Evolutionary conservation across 176 grass and related monocot species (phyloP).

Genomic region (Saccharum officinarum): DNA sequence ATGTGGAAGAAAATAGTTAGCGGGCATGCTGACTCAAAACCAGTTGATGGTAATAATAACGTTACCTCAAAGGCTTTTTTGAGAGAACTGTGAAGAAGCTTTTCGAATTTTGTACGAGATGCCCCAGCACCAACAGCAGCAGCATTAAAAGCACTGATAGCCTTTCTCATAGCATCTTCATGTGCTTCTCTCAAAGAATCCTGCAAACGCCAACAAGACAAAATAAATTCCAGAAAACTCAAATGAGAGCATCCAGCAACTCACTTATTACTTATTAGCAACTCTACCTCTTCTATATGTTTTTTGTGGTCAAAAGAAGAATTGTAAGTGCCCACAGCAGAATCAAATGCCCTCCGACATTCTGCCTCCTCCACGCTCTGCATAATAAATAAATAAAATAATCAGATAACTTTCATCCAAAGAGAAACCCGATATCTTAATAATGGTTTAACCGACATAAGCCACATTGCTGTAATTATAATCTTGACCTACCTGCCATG

Average conservation of each 20-base stretch:
- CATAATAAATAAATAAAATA: conserved; percentile 24
- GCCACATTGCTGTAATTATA: background rate
- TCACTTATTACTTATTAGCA: conserved; percentile 37
- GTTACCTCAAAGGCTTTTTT: conserved; percentile 85
- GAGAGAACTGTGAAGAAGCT: conserved; percentile 78
- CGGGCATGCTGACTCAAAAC: background rate
- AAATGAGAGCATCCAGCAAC: conserved; percentile 6
- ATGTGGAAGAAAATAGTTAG: background rate
- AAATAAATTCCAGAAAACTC: conserved; percentile 1
- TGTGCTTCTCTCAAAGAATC: conserved; percentile 74
- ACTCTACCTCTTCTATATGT: conserved; percentile 72
- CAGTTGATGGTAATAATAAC: background rate
- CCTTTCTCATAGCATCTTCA: conserved; percentile 74
- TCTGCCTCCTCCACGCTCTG: conserved; percentile 97
- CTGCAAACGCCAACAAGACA: conserved; percentile 38
- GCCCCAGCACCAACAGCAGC: conserved; percentile 72
- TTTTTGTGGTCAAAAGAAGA: conserved; percentile 84
- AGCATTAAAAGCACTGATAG: conserved; percentile 64
- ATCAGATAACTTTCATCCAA: conserved; percentile 16
- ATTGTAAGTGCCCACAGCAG: conserved; percentile 68
- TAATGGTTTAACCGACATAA: background rate
- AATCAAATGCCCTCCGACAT: conserved; percentile 90
- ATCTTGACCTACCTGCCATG: conserved; percentile 72
- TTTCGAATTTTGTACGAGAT: conserved; percentile 81
- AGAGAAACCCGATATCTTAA: background rate